Evolutionary conservation across 2,329 filamentous ascomycete species (phyloP).

Genomic region (Plectosphaerella sp.): DNA sequence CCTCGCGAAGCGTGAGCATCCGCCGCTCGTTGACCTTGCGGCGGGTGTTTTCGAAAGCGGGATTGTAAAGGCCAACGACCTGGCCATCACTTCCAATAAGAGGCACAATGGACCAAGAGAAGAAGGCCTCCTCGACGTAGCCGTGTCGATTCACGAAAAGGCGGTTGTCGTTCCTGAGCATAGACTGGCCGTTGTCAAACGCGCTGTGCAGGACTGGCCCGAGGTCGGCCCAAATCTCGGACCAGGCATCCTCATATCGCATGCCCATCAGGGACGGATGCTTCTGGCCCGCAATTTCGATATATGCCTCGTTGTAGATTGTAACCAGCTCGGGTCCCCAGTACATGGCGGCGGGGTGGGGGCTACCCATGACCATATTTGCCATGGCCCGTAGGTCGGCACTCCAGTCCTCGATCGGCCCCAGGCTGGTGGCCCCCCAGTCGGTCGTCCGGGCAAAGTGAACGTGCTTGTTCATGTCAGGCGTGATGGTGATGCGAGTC

Average conservation of each 20-base stretch:
- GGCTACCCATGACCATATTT: constrained; percentile 76
- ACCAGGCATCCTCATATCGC: constrained; percentile 64
- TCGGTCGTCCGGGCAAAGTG: constrained; percentile 67
- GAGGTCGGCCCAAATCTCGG: constrained; percentile 70
- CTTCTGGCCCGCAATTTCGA: constrained; percentile 68
- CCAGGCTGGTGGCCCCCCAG: constrained; percentile 69
- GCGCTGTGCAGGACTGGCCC: constrained; percentile 65
- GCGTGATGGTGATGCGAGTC: constrained; percentile 65
- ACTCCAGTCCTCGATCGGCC: constrained; percentile 71
- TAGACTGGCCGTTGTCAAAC: constrained; percentile 67
- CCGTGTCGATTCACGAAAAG: constrained; percentile 67
- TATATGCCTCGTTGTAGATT: constrained; percentile 72
- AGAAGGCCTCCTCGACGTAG: constrained; percentile 75
- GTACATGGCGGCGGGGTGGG: constrained; percentile 72
- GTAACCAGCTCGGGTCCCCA: constrained; percentile 68
- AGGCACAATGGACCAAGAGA: constrained; percentile 78
- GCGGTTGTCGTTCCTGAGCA: constrained; percentile 79
- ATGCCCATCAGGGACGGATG: constrained; percentile 73
- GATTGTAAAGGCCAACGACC: constrained; percentile 74
- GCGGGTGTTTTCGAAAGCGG: constrained; percentile 75
- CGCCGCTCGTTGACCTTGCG: constrained; percentile 73
- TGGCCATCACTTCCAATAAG: constrained; percentile 70
- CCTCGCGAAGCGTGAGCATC: constrained; percentile 74
- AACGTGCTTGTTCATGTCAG: constrained; percentile 65
- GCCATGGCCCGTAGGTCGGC: constrained; percentile 71